Evolutionary conservation across 176 grass and related monocot species (phyloP), one percentile per base, ranked within the genome.

Genomic region (Aegilops tauschii): DNA sequence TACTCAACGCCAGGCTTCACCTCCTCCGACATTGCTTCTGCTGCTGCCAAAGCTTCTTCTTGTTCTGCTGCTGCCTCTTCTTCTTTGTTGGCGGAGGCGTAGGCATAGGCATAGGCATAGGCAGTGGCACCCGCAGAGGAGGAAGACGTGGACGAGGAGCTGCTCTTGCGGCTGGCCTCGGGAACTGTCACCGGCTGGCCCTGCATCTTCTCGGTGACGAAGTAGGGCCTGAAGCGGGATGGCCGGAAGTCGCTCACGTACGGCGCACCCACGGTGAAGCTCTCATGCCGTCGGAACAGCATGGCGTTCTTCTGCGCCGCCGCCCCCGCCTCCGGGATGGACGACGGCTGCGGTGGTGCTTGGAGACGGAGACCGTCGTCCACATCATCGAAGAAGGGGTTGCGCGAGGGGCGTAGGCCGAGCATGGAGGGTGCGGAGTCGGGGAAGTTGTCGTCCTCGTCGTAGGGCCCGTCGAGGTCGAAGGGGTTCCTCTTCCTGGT

Each of bases 401-500:
- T 81, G 83, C 31, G 73, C 1, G 11, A 88, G 8, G 74, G 28
- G 17, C 10, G 45, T 2, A 76, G 6, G 18, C 54, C 54, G 28
- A 77, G 87, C 28, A 80, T 62, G 56, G 90, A 87, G 13, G 93
- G 90, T 23, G 93, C 88, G 5, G 93, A 95, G 42, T 88, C 90
- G 3, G 88, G 88, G 25, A 84, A 73, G 10, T 58, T 58, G 54
- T 74, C 50, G 59, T 80, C 67, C 13, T 76, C 73, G 56, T 49
- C 42, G 39, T 35, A 83, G 18, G 73, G 13, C 58, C 1, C n/a
- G 16, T 80, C 80, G 40, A 78, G 78, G 73, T 88, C 65, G 6
- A 88, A 88, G 76, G 86, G 72, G 54, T 88, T 91, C 8, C 27
- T 77, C 73, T 61, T 89, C 44, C 70, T 25, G 18, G 75, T 69